These are phyloP conservation scores for Otatea glauca DNA, from an alignment of 176 grass and related monocot genomes.

Conservation along the genomic window DNA sequence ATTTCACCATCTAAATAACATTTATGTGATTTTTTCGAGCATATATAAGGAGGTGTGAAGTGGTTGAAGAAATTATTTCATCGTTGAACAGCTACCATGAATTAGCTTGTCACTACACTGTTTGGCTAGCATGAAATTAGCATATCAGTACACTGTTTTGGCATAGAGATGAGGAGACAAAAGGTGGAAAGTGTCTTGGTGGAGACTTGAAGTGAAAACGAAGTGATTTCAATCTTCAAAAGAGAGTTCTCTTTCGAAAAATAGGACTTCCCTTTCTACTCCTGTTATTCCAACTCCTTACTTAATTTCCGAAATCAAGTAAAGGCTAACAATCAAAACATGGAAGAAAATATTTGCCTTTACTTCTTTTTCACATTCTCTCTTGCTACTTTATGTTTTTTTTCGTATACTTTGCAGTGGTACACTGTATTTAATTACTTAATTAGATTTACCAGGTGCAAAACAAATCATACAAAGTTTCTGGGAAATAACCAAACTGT, in stretches of 20 bases:
- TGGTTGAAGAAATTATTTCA: conserved; percentile 40
- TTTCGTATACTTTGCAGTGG: background rate
- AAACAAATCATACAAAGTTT: background rate
- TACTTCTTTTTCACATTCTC: background rate
- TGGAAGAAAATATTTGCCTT: background rate
- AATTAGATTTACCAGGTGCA: background rate
- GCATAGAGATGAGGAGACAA: conserved; percentile 1
- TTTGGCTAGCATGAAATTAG: background rate
- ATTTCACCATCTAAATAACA: background rate
- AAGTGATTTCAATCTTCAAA: conserved; percentile 35
- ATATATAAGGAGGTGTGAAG: background rate
- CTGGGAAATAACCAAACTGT: background rate
- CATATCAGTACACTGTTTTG: conserved; percentile 29
- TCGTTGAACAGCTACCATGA: conserved; percentile 26
- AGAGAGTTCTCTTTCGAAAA: background rate
- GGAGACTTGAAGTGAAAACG: conserved; percentile 40
- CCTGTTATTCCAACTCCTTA: background rate
- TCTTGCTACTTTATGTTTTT: conserved; percentile 2
- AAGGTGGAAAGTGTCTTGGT: background rate
- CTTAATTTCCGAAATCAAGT: background rate
- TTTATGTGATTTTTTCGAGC: background rate
- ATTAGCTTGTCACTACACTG: conserved; percentile 29
- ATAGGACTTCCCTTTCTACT: background rate
- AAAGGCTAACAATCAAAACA: background rate
- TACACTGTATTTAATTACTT: background rate